Conservation (phyloP, 1,284 basidiomycete species). For the Sanghuangporus baumii region DNA sequence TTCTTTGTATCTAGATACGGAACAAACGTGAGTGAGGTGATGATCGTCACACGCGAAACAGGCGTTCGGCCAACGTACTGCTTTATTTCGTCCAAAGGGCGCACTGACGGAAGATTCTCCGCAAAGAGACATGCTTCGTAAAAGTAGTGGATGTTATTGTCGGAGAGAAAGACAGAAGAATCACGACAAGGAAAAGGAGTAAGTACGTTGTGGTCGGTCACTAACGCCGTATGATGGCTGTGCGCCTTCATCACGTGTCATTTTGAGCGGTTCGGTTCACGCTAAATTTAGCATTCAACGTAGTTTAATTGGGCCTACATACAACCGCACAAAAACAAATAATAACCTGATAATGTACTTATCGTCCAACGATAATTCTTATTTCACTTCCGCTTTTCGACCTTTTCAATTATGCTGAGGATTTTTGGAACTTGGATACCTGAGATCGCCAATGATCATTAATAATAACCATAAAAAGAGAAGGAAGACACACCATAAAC, state of each 20-base stretch:
- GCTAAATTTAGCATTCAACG: no score
- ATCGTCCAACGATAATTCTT: no score
- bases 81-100: conserved; percentile 27
- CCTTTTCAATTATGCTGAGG: background rate
- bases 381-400: background rate
- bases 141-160: background rate
- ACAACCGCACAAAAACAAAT: no score
- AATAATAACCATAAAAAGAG: background rate
- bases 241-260: background rate
- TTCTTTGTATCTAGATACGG: conserved; percentile 49
- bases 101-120: conserved; percentile 24
- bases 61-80: conserved; percentile 19
- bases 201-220: background rate
- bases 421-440: conserved; percentile 3
- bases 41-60: background rate
- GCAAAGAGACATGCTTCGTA: conserved; percentile 25
- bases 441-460: background rate
- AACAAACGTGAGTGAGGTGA: conserved; percentile 3
- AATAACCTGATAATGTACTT: no score
- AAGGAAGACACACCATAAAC: conserved; percentile 1
- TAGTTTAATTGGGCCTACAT: no score
- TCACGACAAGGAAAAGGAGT: background rate
- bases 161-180: background rate
- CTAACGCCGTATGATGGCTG: background rate
- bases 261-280: no score